phyloP scores from a whole-genome alignment of 1,284 basidiomycete genomes.

The Crepidotus sp. region DNA sequence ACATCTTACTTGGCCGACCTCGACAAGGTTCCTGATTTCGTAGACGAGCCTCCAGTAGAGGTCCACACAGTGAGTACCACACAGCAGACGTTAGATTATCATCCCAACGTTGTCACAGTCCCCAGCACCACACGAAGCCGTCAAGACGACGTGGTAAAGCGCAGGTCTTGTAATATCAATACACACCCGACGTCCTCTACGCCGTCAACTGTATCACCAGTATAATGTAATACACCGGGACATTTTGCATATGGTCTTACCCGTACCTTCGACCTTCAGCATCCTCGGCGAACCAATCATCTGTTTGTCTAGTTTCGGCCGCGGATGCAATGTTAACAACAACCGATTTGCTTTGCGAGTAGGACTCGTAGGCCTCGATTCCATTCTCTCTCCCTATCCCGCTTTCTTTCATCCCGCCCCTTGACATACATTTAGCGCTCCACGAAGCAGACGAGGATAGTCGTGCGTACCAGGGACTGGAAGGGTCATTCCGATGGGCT shows the following conservation, averaged over 20 bases:
- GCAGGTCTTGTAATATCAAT: conserved; percentile 16
- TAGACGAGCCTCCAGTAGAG: conserved; percentile 79
- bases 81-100: background rate
- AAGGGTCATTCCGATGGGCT: conserved; percentile 81
- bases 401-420: conserved; percentile 82
- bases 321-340: conserved; percentile 60
- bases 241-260: conserved; percentile 21
- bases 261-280: conserved; percentile 49
- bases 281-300: conserved; percentile 73
- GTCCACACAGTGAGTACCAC: conserved; percentile 39
- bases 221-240: conserved; percentile 4
- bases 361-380: conserved; percentile 66
- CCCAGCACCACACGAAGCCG: conserved; percentile 38
- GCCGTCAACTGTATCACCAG: conserved; percentile 7
- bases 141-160: conserved; percentile 41
- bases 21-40: conserved; percentile 81
- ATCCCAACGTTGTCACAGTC: conserved; percentile 23
- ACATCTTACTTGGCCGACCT: conserved; percentile 80
- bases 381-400: conserved; percentile 80
- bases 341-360: conserved; percentile 74
- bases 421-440: conserved; percentile 22
- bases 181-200: conserved; percentile 2
- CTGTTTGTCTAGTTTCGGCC: conserved; percentile 45
- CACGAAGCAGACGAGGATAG: background rate
- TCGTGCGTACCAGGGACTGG: conserved; percentile 67